These are phyloP conservation scores for Termitomyces sp. DNA, from an alignment of 1,284 basidiomycete genomes.

Conservation along the genomic window DNA sequence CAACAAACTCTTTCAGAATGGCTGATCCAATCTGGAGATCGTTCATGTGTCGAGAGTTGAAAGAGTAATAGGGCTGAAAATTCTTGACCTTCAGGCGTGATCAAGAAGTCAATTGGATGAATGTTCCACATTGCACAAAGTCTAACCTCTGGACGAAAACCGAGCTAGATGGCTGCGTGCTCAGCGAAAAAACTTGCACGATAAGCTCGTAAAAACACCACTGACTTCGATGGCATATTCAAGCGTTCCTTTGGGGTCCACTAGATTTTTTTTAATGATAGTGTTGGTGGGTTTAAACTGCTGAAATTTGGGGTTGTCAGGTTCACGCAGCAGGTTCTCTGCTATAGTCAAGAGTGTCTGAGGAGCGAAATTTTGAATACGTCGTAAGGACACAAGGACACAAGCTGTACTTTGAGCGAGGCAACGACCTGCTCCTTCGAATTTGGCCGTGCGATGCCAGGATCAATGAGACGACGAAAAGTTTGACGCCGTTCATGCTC, in stretches of 20 bases:
- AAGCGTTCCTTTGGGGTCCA: constrained; percentile 60
- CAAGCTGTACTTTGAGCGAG: constrained; percentile 53
- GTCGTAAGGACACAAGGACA: constrained; percentile 12
- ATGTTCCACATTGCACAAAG: not conserved
- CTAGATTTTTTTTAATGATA: constrained; percentile 56
- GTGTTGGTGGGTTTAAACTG: constrained; percentile 71
- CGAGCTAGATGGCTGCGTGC: constrained; percentile 43
- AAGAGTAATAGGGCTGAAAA: constrained; percentile 65
- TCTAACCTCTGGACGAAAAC: constrained; percentile 59
- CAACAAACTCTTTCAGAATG: constrained; percentile 58
- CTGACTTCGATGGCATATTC: constrained; percentile 73
- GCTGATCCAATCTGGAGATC: constrained; percentile 58
- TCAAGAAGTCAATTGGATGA: not conserved
- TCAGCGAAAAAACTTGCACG: constrained; percentile 2
- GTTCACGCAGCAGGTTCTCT: constrained; percentile 66
- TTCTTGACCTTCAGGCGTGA: constrained; percentile 32
- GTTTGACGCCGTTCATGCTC: constrained; percentile 62
- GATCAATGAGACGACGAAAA: constrained; percentile 69
- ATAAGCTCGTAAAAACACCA: constrained; percentile 11
- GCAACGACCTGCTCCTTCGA: constrained; percentile 52
- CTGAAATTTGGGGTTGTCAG: constrained; percentile 64
- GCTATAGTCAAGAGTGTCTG: constrained; percentile 67
- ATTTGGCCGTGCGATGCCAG: constrained; percentile 72
- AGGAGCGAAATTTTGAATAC: constrained; percentile 14
- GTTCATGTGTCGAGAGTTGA: constrained; percentile 45